A percentile compares a stretch with the other conserved stretches of the same genome.
Evolutionary conservation across 2,329 filamentous ascomycete species (phyloP).

Genomic region (Rhinocladiella similis): DNA sequence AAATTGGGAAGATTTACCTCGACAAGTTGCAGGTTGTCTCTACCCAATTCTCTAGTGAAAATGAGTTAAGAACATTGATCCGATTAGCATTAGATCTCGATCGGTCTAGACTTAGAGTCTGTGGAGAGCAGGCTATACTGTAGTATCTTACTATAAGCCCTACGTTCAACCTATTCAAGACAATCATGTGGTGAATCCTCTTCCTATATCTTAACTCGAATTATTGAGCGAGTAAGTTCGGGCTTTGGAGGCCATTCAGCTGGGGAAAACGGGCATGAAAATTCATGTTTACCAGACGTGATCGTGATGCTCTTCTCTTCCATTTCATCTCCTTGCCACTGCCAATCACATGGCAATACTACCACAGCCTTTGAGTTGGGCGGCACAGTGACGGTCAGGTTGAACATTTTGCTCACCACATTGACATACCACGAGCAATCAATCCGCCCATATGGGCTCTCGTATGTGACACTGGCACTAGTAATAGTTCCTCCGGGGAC

Average conservation of each 20-base stretch:
- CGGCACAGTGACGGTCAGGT: not conserved
- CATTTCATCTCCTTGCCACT: not conserved
- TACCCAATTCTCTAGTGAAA: too few relatives aligned
- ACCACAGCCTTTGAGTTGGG: not conserved
- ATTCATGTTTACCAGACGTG: not conserved
- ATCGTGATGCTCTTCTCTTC: not conserved
- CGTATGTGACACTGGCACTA: conserved; percentile 32
- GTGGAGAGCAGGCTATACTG: too few relatives aligned
- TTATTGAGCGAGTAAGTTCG: conserved; percentile 22
- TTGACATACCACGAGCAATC: conserved; percentile 25
- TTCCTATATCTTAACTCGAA: not conserved
- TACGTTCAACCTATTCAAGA: too few relatives aligned
- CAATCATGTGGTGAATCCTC: too few relatives aligned
- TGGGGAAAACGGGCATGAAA: not conserved
- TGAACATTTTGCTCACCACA: not conserved
- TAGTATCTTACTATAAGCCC: too few relatives aligned
- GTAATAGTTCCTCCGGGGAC: conserved; percentile 36
- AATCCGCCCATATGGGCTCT: conserved; percentile 35
- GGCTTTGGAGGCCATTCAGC: not conserved
- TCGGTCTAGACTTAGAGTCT: too few relatives aligned
- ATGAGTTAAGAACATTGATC: too few relatives aligned
- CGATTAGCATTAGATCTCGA: too few relatives aligned
- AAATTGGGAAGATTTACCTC: too few relatives aligned
- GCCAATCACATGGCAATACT: not conserved
- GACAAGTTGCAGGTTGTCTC: too few relatives aligned